These are phyloP conservation scores for Leccinum fibrillosum DNA, from an alignment of 768 basidiomycete species.

Conservation along the genomic window DNA sequence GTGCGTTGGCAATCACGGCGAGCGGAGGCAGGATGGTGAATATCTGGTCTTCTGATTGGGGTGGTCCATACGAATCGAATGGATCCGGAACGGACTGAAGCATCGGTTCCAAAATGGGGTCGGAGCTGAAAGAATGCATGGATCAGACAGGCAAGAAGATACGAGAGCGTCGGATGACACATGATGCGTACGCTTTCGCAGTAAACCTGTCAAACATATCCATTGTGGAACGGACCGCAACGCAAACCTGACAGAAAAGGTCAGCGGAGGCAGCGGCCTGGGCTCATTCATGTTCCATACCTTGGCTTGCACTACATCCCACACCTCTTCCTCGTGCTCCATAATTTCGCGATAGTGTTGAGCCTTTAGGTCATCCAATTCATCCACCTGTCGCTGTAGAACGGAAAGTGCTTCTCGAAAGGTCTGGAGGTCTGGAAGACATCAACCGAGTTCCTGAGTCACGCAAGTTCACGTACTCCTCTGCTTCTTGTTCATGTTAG, in stretches of 20 bases:
- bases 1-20: constrained; percentile 64
- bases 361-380: constrained; percentile 81
- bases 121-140: constrained; percentile 49
- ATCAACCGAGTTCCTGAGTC: constrained; percentile 7
- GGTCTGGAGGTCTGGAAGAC: constrained; percentile 71
- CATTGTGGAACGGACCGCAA: constrained; percentile 86
- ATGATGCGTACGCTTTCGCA: constrained; percentile 70
- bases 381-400: constrained; percentile 87
- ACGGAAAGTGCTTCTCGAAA: constrained; percentile 82
- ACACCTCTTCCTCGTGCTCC: constrained; percentile 93
- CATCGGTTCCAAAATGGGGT: constrained; percentile 89
- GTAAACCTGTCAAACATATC: constrained; percentile 89
- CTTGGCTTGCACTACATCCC: constrained; percentile 88
- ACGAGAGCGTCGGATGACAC: constrained; percentile 2
- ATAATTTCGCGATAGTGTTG: constrained; percentile 86
- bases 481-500: constrained; percentile 80
- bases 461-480: constrained; percentile 56
- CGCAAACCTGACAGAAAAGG: constrained; percentile 52
- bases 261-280: constrained; percentile 8
- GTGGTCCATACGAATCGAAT: constrained; percentile 88
- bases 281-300: constrained; percentile 33
- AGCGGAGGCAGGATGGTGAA: constrained; percentile 90
- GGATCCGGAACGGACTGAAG: constrained; percentile 88
- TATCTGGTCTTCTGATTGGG: constrained; percentile 85
- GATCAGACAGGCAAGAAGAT: constrained; percentile 7